Percentiles rank a stretch among this genome's conserved stretches.
Evolutionary conservation across 805 yeast genomes (phyloP).

Genomic region (Starmera dryadoides): DNA sequence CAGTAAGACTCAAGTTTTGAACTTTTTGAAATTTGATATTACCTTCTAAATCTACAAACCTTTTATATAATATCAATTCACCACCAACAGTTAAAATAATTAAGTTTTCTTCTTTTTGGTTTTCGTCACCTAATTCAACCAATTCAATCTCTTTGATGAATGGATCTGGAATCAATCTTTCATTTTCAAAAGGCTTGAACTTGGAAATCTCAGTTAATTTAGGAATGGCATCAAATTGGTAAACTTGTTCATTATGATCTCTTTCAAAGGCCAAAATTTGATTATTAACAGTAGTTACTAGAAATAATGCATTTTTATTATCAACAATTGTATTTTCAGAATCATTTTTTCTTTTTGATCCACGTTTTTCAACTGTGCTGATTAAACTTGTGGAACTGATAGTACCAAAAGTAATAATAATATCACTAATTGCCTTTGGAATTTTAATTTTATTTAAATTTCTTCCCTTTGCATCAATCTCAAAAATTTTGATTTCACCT

Average conservation of each 20-base stretch:
- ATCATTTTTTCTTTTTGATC: conserved; percentile 14
- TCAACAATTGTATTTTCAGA: conserved; percentile 17
- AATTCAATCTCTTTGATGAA: conserved; percentile 62
- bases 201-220: conserved; percentile 32
- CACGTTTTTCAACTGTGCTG: conserved; percentile 28
- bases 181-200: conserved; percentile 24
- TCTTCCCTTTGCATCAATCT: conserved; percentile 28
- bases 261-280: conserved; percentile 58
- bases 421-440: conserved; percentile 30
- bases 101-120: conserved; percentile 50
- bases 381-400: conserved; percentile 45
- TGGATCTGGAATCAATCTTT: conserved; percentile 56
- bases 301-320: conserved; percentile 35
- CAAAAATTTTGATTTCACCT: conserved; percentile 63
- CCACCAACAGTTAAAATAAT: conserved; percentile 76
- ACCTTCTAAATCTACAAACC: conserved; percentile 37
- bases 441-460: conserved; percentile 27
- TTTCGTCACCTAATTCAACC: conserved; percentile 55
- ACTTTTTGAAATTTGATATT: conserved; percentile 36
- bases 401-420: conserved; percentile 65
- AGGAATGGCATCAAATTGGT: conserved; percentile 29
- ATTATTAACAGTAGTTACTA: conserved; percentile 72
- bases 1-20: conserved; percentile 43
- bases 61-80: conserved; percentile 61
- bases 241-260: conserved; percentile 34